Percentiles rank a stretch among this genome's conserved stretches.
Evolutionary conservation across 2,329 filamentous ascomycete genomes (phyloP).

Genomic region (Ophiostoma fasciatum): DNA sequence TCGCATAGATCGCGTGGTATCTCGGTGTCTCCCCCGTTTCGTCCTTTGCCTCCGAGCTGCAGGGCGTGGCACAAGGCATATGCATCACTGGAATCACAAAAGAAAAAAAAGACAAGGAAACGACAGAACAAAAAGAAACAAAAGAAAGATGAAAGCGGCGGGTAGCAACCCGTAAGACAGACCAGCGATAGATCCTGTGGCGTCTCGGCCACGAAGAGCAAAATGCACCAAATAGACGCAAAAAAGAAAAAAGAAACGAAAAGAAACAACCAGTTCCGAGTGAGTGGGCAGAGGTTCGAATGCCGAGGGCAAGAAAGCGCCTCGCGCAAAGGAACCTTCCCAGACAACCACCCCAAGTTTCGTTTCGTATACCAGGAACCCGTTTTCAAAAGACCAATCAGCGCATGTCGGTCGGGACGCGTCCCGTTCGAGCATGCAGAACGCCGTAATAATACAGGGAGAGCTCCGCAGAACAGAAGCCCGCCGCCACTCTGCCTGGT

Average conservation of each 20-base stretch:
- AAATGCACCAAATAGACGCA: not conserved
- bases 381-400: not conserved
- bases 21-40: not conserved
- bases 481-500: not conserved
- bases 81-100: not conserved
- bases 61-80: no score
- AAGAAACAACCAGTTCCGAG: not conserved
- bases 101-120: not conserved
- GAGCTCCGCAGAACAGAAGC: not conserved
- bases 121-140: not conserved
- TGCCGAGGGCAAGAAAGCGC: no score
- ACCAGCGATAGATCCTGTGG: no score
- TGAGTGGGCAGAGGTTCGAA: no score
- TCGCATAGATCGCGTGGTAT: slow-evolving; percentile 4
- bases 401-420: no score
- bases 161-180: not conserved
- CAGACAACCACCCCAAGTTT: not conserved
- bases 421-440: no score
- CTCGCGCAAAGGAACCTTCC: no score
- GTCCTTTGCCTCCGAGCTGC: not conserved
- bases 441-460: not conserved
- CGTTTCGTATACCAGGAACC: not conserved
- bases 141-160: not conserved
- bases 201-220: no score
- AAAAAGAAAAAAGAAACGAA: not conserved